phyloP scores from a whole-genome alignment of 768 basidiomycete genomes.

The Naganishia antarctica region DNA sequence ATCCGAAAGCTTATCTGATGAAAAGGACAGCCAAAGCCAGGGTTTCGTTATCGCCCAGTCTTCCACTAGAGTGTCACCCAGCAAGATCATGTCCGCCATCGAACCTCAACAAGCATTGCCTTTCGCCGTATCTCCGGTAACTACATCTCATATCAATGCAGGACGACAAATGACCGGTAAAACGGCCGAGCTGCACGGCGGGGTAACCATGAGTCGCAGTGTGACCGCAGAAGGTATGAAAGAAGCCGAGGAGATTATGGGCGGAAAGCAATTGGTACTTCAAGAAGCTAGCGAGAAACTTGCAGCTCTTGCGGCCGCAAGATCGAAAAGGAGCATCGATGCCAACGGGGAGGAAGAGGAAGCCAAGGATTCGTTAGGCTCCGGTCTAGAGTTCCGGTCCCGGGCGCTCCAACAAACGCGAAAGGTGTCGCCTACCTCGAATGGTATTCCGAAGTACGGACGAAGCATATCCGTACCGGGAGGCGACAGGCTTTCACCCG shows the following conservation, averaged over 20 bases:
- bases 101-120: conserved; percentile 3
- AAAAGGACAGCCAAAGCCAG: not conserved
- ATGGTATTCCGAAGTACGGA: conserved; percentile 8
- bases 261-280: conserved; percentile 5
- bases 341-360: conserved; percentile 9
- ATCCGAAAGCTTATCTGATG: not conserved
- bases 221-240: conserved; percentile 15
- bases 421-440: conserved; percentile 1
- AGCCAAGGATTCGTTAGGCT: not conserved
- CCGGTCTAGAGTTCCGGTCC: conserved; percentile 2
- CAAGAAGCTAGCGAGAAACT: conserved; percentile 14
- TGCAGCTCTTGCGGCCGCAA: not conserved
- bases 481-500: not conserved
- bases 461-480: conserved; percentile 5
- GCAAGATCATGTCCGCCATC: conserved; percentile 14
- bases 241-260: conserved; percentile 15
- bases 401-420: not conserved
- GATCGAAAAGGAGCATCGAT: not conserved
- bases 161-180: not conserved
- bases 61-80: not conserved
- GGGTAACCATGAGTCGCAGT: conserved; percentile 18
- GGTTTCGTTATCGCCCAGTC: not conserved
- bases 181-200: conserved; percentile 1
- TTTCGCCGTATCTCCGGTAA: conserved; percentile 1
- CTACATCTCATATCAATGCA: not conserved